Percentiles rank a stretch among this genome's conserved stretches.
Conservation (phyloP, 495 filamentous ascomycete species). For the Achaetomiella virescens region DNA sequence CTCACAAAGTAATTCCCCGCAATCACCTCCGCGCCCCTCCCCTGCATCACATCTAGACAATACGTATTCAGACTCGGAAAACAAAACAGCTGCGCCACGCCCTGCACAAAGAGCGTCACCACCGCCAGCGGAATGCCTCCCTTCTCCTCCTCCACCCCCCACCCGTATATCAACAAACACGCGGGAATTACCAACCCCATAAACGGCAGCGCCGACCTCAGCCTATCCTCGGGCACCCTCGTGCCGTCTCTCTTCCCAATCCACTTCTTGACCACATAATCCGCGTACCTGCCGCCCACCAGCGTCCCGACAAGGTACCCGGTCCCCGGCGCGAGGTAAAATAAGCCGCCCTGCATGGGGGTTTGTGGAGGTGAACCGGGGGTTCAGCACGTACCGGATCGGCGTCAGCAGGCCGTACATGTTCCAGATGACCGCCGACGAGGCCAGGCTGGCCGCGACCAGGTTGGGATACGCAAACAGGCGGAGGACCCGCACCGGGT, state of each 20-base stretch:
- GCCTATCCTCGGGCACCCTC: constrained; percentile 63
- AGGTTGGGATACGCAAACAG: constrained; percentile 65
- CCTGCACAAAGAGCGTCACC: constrained; percentile 64
- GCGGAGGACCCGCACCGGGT: constrained; percentile 53
- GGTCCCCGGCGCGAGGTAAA: constrained; percentile 67
- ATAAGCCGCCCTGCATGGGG: constrained; percentile 61
- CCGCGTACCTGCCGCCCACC: constrained; percentile 65
- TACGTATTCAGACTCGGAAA: constrained; percentile 71
- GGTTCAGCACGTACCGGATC: constrained; percentile 69
- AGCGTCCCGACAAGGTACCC: constrained; percentile 67
- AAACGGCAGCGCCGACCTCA: constrained; percentile 55
- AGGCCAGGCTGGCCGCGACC: constrained; percentile 53
- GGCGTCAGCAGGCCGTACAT: constrained; percentile 68
- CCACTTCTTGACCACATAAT: constrained; percentile 57
- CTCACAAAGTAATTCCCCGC: constrained; percentile 68
- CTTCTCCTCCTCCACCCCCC: constrained; percentile 59
- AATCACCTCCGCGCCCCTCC: constrained; percentile 58
- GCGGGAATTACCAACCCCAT: constrained; percentile 55
- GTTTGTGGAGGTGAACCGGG: constrained; percentile 31
- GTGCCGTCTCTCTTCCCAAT: constrained; percentile 50
- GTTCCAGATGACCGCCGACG: constrained; percentile 61
- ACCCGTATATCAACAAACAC: constrained; percentile 66
- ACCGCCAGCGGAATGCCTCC: constrained; percentile 65
- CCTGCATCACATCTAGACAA: constrained; percentile 68
- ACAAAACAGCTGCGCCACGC: constrained; percentile 65